Evolutionary conservation across 805 yeast species (phyloP).

Genomic region (Candida maris): DNA sequence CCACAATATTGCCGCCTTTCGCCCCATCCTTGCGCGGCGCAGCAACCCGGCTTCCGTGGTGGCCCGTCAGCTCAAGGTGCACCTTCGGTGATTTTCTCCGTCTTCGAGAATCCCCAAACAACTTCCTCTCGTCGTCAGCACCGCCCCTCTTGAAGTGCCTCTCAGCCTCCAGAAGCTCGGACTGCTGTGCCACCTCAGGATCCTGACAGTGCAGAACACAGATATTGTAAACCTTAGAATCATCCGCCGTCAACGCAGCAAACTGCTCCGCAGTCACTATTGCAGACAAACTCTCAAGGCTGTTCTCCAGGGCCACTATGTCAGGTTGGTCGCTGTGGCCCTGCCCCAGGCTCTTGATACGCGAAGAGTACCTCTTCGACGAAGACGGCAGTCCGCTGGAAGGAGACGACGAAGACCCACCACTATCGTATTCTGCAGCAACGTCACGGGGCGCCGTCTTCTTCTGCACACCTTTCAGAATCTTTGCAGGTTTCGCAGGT

Average conservation of each 20-base stretch:
- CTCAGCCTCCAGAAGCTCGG: constrained; percentile 14
- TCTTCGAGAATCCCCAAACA: not conserved
- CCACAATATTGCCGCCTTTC: not conserved
- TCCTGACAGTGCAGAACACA: constrained; percentile 22
- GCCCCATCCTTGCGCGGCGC: not conserved
- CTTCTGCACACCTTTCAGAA: not conserved
- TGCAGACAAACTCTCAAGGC: constrained; percentile 31
- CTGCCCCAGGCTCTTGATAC: constrained; percentile 7
- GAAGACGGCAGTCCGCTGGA: not conserved
- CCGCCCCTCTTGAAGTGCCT: constrained; percentile 16
- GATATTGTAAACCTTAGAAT: constrained; percentile 24
- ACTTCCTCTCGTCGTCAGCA: not conserved
- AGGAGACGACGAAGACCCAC: constrained; percentile 1
- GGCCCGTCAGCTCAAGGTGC: not conserved
- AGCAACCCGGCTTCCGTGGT: not conserved
- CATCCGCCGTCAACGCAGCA: constrained; percentile 23
- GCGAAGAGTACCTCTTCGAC: constrained; percentile 6
- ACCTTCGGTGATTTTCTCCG: not conserved
- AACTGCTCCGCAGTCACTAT: constrained; percentile 33
- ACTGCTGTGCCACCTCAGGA: constrained; percentile 18
- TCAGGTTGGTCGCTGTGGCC: constrained; percentile 4
- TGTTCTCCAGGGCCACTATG: constrained; percentile 3
- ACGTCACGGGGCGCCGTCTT: constrained; percentile 1
- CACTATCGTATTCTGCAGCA: constrained; percentile 3
- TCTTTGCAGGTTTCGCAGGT: not conserved